These are phyloP conservation scores for Platanthera guangdongensis DNA, from an alignment of 106 monocot species.

Conservation along the genomic window DNA sequence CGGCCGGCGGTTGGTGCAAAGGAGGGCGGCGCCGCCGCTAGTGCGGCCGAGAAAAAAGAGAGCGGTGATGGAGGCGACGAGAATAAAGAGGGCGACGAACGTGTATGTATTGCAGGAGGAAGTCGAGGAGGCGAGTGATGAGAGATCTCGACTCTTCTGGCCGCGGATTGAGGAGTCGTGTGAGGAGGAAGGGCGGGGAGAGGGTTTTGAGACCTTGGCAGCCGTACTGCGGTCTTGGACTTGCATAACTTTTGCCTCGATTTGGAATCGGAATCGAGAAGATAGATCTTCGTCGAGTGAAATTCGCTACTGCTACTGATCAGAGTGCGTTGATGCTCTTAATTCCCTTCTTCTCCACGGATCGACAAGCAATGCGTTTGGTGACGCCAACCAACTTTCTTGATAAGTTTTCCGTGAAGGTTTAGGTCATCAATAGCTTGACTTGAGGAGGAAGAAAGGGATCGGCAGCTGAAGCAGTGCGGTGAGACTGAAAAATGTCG, in stretches of 20 bases:
- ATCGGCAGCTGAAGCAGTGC: neutral
- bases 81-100: constrained; percentile 22
- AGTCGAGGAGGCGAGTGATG: constrained; percentile 39
- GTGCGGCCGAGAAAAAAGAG: constrained; percentile 47
- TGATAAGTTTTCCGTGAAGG: neutral
- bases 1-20: constrained; percentile 44
- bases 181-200: neutral
- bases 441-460: neutral
- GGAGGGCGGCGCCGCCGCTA: constrained; percentile 40
- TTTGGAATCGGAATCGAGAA: neutral
- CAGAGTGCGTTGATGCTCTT: neutral
- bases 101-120: constrained; percentile 48
- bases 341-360: neutral
- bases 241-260: neutral
- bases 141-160: constrained; percentile 32
- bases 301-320: neutral
- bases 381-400: constrained; percentile 4
- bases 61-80: constrained; percentile 34
- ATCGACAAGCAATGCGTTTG: neutral
- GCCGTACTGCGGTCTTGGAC: neutral
- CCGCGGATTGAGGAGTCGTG: constrained; percentile 8
- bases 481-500: neutral
- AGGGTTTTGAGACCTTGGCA: neutral
- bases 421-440: too few relatives aligned
- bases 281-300: neutral